phyloP scores from a whole-genome alignment of 179 eudicot species.

The Beta corolliflora region DNA sequence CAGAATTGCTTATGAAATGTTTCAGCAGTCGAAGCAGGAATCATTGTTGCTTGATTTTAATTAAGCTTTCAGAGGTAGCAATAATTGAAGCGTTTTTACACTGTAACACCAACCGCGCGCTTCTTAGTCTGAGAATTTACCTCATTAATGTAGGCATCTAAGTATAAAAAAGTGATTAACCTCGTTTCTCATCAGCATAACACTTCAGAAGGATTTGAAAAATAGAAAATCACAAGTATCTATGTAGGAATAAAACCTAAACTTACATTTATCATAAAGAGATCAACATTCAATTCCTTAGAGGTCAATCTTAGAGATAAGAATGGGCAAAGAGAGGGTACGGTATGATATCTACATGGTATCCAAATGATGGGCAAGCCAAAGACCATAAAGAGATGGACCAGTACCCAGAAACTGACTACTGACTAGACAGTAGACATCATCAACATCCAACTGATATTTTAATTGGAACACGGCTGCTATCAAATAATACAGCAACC shows the following conservation, averaged over 20 bases:
- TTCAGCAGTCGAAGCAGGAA: slow-evolving; percentile 8
- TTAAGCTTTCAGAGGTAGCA: neutral
- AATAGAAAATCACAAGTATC: neutral
- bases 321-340: slow-evolving; percentile 25
- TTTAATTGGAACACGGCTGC: neutral
- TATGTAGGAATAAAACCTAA: neutral
- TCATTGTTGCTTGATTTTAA: neutral
- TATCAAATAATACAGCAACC: neutral
- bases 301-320: slow-evolving; percentile 13
- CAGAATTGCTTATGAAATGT: neutral
- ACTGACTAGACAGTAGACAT: slow-evolving; percentile 18
- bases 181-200: neutral
- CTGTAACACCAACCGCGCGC: neutral
- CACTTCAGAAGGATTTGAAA: neutral
- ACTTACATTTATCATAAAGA: neutral
- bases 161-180: neutral
- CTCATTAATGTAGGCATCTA: neutral
- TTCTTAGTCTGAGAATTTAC: neutral
- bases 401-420: slow-evolving; percentile 12
- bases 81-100: neutral
- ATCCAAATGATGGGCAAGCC: slow-evolving; percentile 18
- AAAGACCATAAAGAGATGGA: slow-evolving; percentile 25
- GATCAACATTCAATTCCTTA: neutral
- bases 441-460: neutral
- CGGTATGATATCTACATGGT: slow-evolving; percentile 4